Evolutionary conservation across 75 land plant species (phyloP), one percentile per base, ranked within the genome.

Genomic region (Pinus taeda): DNA sequence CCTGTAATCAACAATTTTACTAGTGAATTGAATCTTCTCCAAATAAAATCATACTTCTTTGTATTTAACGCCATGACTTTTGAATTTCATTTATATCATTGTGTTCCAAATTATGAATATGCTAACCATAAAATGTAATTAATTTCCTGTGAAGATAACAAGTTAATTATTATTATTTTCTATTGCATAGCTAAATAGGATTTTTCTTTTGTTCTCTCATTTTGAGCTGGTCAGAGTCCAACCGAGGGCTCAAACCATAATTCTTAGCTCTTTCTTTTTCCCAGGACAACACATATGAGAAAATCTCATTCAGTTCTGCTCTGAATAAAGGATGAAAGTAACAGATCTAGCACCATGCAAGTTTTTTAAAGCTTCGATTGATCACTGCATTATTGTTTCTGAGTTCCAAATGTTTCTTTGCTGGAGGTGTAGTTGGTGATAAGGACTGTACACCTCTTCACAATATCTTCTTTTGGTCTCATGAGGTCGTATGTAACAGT

Each of bases 1-100:
- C 60, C 89, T 90, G 85, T 29, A 74, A 17, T 33, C 49, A 73
- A 6, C 55, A 73, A 53, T 17, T 22, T 73, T 49, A 73, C 9
- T 29, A 56, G 55, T 53, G 69, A 65, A 65, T 30, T 65, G 36
- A 65, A 6, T 8, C 39, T 36, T 33, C 69, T 33, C 7, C 36
- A 36, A 18, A 6, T 33, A 7, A 15, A 1, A 62, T 13, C 6
- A 15, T 15, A 15, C 18, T 65, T 37, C 6, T 15, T 65, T 36
- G 5, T 15, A 65, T 65, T 33, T 65, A 65, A 37, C 18, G 33
- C 3, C 69, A 36, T 30, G 17, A n/a, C 20, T 15, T 49, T 65
- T 65, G 39, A 65, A 30, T 33, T 65, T 37, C 36, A 30, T 33
- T 59, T 15, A 15, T 1, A 33, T 65, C 36, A 13, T 15, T 49